phyloP scores from a whole-genome alignment of 768 basidiomycete genomes.

The Astraeus odoratus region DNA sequence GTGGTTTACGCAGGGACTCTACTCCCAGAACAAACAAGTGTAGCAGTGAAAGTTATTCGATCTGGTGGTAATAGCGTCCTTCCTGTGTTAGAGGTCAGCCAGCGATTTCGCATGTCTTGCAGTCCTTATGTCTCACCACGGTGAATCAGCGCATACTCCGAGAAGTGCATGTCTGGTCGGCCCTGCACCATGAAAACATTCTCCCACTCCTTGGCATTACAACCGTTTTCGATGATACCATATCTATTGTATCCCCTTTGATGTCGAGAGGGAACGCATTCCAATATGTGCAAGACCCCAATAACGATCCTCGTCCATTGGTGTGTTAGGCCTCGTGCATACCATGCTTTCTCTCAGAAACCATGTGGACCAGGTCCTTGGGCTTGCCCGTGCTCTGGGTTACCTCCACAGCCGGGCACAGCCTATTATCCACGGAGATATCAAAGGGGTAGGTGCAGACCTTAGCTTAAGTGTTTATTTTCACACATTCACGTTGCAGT shows the following conservation, averaged over 20 bases:
- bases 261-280: conserved; percentile 9
- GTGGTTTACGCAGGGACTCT: background rate
- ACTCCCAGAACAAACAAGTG: background rate
- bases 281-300: conserved; percentile 8
- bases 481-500: background rate
- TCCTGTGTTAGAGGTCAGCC: background rate
- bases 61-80: background rate
- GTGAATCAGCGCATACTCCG: conserved; percentile 9
- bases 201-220: conserved; percentile 11
- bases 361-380: background rate
- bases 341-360: background rate
- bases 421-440: background rate
- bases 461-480: background rate
- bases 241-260: conserved; percentile 16
- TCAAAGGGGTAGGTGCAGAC: background rate
- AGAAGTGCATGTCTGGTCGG: conserved; percentile 15
- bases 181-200: conserved; percentile 13
- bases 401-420: background rate
- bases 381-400: background rate
- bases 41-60: background rate
- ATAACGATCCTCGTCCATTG: background rate
- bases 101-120: background rate
- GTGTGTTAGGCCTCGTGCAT: background rate
- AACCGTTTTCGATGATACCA: conserved; percentile 13
- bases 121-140: background rate